Evolutionary conservation across 352 stramenopile species (phyloP).

Genomic region (Elongisporangium undulatum): DNA sequence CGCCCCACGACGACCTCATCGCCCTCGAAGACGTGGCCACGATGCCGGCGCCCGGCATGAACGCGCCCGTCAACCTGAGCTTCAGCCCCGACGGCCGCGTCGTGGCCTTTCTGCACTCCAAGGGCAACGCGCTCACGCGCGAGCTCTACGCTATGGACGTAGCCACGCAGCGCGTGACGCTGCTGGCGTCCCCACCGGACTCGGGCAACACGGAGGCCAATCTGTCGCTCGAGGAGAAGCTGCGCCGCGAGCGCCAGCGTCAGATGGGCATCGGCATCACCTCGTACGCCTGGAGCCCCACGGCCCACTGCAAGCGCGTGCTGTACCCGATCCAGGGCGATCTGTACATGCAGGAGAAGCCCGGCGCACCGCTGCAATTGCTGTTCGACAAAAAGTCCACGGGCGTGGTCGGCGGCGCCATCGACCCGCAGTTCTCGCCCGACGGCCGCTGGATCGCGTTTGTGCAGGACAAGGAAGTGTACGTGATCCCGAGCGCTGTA

Average conservation of each 20-base stretch:
- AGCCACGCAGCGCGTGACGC: conserved; percentile 33
- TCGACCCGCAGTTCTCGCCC: conserved; percentile 93
- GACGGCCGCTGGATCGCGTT: conserved; percentile 93
- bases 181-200: conserved; percentile 65
- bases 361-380: conserved; percentile 58
- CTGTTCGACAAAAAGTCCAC: conserved; percentile 87
- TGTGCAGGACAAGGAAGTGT: conserved; percentile 93
- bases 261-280: conserved; percentile 92
- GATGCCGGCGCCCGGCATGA: conserved; percentile 83
- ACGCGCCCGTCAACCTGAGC: conserved; percentile 68
- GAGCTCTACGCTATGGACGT: conserved; percentile 86
- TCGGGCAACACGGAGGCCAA: conserved; percentile 83
- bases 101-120: conserved; percentile 85
- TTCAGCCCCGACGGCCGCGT: conserved; percentile 82
- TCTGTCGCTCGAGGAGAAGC: conserved; percentile 88
- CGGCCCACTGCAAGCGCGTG: conserved; percentile 56
- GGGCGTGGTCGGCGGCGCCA: conserved; percentile 64
- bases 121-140: conserved; percentile 70
- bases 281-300: conserved; percentile 83
- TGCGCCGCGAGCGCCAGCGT: conserved; percentile 86
- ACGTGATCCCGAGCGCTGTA: conserved; percentile 74
- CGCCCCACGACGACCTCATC: conserved; percentile 38
- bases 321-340: conserved; percentile 91
- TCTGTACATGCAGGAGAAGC: conserved; percentile 91
- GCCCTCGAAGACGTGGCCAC: conserved; percentile 84